Conservation (phyloP, 2,329 filamentous ascomycete genomes). For the Alternaria gaisen region DNA sequence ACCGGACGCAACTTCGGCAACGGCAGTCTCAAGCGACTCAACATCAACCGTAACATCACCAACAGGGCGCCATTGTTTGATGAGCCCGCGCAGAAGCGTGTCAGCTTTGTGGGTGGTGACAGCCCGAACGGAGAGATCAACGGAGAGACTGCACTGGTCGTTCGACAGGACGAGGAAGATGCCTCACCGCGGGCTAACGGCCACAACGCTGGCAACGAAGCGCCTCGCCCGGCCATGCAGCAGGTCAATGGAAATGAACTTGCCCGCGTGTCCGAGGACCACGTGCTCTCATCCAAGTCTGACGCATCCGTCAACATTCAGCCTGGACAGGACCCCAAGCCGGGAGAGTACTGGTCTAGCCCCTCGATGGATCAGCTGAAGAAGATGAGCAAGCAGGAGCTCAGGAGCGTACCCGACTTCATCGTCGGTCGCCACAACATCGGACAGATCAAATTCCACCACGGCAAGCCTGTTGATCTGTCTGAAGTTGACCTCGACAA, state of each 20-base stretch:
- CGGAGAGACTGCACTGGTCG: constrained; percentile 59
- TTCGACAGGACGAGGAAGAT: constrained; percentile 58
- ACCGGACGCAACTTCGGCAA: constrained; percentile 55
- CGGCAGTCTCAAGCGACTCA: constrained; percentile 82
- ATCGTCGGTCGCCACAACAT: constrained; percentile 83
- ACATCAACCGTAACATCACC: constrained; percentile 86
- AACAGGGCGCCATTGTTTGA: constrained; percentile 68
- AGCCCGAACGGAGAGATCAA: constrained; percentile 55
- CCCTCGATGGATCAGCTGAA: constrained; percentile 78
- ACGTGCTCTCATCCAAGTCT: constrained; percentile 52
- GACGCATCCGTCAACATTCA: constrained; percentile 42
- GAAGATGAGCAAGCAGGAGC: constrained; percentile 81
- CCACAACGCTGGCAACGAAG: constrained; percentile 45
- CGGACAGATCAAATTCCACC: constrained; percentile 80
- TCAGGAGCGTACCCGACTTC: constrained; percentile 76
- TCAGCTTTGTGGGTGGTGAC: constrained; percentile 81
- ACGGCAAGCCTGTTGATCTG: constrained; percentile 71
- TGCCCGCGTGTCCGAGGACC: constrained; percentile 79
- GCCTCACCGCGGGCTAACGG: constrained; percentile 63
- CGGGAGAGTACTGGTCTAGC: constrained; percentile 87
- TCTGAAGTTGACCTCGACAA: constrained; percentile 80
- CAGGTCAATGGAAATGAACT: constrained; percentile 79
- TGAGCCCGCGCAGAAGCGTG: constrained; percentile 68
- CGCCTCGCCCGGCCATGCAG: constrained; percentile 70
- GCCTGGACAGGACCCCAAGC: constrained; percentile 59